A percentile compares a stretch with the other conserved stretches of the same genome.
These are phyloP conservation scores for Phyllosticta citrichinensis DNA, from an alignment of 2,329 filamentous ascomycete species.

Conservation along the genomic window DNA sequence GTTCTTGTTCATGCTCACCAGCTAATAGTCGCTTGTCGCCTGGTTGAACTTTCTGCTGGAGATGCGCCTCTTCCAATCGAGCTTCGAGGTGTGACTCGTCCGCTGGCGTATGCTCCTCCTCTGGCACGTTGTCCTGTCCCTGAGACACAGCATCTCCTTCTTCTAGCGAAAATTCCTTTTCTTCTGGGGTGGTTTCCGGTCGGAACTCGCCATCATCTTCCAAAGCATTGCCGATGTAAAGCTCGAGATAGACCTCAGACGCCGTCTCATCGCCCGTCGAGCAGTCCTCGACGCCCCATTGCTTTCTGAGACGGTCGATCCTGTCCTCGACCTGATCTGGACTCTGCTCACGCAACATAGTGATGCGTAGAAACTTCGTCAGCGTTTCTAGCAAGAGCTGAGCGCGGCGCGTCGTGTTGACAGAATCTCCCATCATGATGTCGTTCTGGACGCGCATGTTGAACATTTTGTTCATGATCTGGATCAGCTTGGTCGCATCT, in stretches of 20 bases:
- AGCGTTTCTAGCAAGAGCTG: not conserved
- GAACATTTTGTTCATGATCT: not conserved
- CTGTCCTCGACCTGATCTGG: not conserved
- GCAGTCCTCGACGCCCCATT: not conserved
- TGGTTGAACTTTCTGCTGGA: too few relatives aligned
- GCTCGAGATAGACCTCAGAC: not conserved
- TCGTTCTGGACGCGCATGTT: not conserved
- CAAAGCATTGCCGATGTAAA: not conserved
- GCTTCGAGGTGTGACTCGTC: too few relatives aligned
- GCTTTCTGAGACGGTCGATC: not conserved
- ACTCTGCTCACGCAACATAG: not conserved
- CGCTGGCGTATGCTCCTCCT: too few relatives aligned
- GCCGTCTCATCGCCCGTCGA: not conserved
- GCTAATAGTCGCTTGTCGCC: too few relatives aligned
- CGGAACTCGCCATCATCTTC: not conserved
- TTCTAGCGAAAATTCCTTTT: too few relatives aligned
- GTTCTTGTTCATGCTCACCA: too few relatives aligned
- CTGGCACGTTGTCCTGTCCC: too few relatives aligned
- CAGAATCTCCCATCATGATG: too few relatives aligned
- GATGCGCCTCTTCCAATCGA: too few relatives aligned
- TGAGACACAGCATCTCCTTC: too few relatives aligned
- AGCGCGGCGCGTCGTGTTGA: not conserved
- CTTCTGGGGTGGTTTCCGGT: not conserved
- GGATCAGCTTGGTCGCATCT: not conserved
- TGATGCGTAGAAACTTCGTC: not conserved